phyloP scores from a whole-genome alignment of 129 eudicot species.

The Tagetes patula region DNA sequence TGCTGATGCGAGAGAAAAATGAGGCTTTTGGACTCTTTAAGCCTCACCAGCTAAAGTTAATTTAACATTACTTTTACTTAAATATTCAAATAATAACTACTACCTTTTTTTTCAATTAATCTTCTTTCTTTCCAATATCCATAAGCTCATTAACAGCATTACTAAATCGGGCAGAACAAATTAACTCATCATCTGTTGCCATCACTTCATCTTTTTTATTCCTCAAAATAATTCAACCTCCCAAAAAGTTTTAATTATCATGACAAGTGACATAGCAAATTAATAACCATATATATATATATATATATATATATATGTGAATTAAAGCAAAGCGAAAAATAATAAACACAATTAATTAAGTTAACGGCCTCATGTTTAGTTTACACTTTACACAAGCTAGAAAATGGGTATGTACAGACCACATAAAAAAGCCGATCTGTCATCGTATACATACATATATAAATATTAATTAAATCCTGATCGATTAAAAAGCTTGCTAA shows the following conservation, averaged over 20 bases:
- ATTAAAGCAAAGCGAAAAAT: neutral
- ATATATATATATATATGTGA: neutral
- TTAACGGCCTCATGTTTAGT: slow-evolving; percentile 1
- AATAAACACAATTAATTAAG: neutral
- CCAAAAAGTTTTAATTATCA: neutral
- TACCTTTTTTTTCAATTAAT: neutral
- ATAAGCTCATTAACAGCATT: neutral
- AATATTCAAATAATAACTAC: too few relatives aligned
- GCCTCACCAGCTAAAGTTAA: too few relatives aligned
- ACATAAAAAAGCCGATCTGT: slow-evolving; percentile 34
- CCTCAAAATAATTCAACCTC: neutral
- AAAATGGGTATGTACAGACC: slow-evolving; percentile 30
- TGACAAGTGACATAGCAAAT: too few relatives aligned
- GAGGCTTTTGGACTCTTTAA: too few relatives aligned
- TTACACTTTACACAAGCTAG: neutral
- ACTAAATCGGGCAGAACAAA: neutral
- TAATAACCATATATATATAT: too few relatives aligned
- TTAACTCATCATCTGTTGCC: neutral
- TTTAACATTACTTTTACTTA: too few relatives aligned
- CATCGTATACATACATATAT: slow-evolving; percentile 5
- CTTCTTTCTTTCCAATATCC: neutral
- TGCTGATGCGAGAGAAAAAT: too few relatives aligned
- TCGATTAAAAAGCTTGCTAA: too few relatives aligned
- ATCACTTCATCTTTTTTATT: neutral
- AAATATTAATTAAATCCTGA: neutral